Base-by-base conservation (phyloP, 495 filamentous ascomycete genomes). In the Podospora fimiseda region DNA sequence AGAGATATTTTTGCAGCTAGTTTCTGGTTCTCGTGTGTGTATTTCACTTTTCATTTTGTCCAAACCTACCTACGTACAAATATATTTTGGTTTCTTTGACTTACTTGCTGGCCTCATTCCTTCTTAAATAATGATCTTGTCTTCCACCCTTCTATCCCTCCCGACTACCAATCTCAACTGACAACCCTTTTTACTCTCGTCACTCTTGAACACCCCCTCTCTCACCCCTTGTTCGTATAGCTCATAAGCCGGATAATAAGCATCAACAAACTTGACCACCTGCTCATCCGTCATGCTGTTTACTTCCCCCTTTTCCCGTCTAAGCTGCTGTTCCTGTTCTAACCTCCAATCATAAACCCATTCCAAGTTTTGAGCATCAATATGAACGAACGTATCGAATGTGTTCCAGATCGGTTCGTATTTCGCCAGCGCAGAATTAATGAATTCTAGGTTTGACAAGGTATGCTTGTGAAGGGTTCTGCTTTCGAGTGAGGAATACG, bases 291-390 rank as follows among this genome's bases (percentile, higher is more conserved):
- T 88, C 92, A 96, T 96, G 27, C 88, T 90, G 14, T 67, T 74
- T 5, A 66, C 66, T 2, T 66, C 88, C 41, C 74, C 64, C 11
- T 68, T 43, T 24, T 67, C 59, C 3, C 40, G 70, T 15, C 87
- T 75, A 58, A 96, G 72, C 47, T 74, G 75, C 20, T 73, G 75
- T 68, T 97, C 92, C 65, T 94, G 89, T 65, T 97, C 74, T 50
- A 82, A 69, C 15, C 92, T 83, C 92, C 92, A 96, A 53, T 80
- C 82, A 63, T 96, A 97, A 37, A 96, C 92, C 60, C 76, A 94
- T 50, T 75, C 73, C 14, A 75, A 76, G 52, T 94, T 72, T 62
- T 87, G 77, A 9, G 92, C 87, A 63, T 97, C 92, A 54, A 96
- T 83, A 67, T 95, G 91, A 41, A 96, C 80, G 63, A 96, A 80